A percentile compares a stretch with the other conserved stretches of the same genome.
These are phyloP conservation scores for Leccinum obscurum DNA, from an alignment of 768 basidiomycete species.

Conservation along the genomic window DNA sequence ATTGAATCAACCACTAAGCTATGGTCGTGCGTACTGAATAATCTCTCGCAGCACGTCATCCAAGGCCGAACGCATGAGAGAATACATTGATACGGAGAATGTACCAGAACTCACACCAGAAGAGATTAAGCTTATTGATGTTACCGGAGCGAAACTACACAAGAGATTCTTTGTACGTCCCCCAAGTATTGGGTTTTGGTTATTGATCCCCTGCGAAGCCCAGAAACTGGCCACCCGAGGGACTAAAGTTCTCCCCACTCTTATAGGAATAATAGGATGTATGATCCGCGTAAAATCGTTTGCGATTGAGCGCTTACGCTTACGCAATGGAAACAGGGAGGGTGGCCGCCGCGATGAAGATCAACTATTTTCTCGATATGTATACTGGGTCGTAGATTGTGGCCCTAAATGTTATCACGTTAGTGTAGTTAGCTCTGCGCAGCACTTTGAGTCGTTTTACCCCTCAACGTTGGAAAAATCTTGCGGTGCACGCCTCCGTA, in stretches of 20 bases:
- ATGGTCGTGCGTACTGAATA: neutral
- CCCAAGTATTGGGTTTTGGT: neutral
- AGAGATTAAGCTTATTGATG: slow-evolving; percentile 29
- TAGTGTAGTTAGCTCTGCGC: too few relatives aligned
- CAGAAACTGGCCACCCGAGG: slow-evolving; percentile 23
- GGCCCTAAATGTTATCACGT: too few relatives aligned
- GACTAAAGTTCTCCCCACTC: neutral
- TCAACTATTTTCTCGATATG: neutral
- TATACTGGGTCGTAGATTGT: too few relatives aligned
- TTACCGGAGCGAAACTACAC: slow-evolving; percentile 22
- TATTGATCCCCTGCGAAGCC: slow-evolving; percentile 13
- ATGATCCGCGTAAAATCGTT: neutral
- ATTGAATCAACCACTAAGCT: neutral
- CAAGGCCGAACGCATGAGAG: slow-evolving; percentile 33
- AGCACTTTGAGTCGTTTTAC: too few relatives aligned
- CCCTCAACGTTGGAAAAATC: too few relatives aligned
- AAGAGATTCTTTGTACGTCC: slow-evolving; percentile 30
- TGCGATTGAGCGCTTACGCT: neutral
- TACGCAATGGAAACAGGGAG: neutral
- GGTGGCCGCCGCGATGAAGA: neutral
- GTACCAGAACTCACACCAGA: slow-evolving; percentile 28
- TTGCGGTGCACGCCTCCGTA: too few relatives aligned
- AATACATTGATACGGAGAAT: slow-evolving; percentile 33
- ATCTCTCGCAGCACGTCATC: slow-evolving; percentile 30
- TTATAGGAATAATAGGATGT: neutral